These are phyloP conservation scores for Paramecium sexaurelia DNA, from an alignment of 73 alveolate genomes.

Conservation along the genomic window DNA sequence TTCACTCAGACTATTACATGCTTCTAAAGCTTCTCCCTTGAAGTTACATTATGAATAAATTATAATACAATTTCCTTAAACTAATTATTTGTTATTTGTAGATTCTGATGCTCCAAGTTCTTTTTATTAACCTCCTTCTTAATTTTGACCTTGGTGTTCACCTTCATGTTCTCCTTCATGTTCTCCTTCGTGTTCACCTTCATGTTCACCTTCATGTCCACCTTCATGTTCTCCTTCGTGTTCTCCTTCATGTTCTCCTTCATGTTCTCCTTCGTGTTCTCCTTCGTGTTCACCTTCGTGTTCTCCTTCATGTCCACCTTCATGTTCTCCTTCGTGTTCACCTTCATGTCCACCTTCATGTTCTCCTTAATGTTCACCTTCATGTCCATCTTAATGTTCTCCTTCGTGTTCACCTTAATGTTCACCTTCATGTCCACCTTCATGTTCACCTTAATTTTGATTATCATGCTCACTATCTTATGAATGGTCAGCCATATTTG, in stretches of 20 bases:
- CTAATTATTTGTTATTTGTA: not conserved
- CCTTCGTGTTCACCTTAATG: not conserved
- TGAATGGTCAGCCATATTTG: too few species aligned
- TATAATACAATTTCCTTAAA: slow-evolving; percentile 37
- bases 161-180: not conserved
- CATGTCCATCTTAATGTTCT: not conserved
- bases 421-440: not conserved
- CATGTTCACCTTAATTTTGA: not conserved
- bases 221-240: not conserved
- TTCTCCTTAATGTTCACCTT: not conserved
- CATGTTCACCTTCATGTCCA: not conserved
- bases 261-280: too few species aligned
- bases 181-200: not conserved
- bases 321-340: not conserved
- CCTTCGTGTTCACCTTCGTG: too few species aligned
- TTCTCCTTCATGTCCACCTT: not conserved
- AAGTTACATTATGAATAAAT: slow-evolving; percentile 44
- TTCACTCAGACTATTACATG: slow-evolving; percentile 26
- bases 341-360: not conserved
- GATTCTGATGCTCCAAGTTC: not conserved
- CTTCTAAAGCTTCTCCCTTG: slow-evolving; percentile 49
- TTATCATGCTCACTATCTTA: not conserved
- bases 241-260: too few species aligned
- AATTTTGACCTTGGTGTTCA: not conserved
- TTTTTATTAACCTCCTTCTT: not conserved